Base-by-base conservation (phyloP, 2,329 filamentous ascomycete species). In the Sporothrix euskadiensis region DNA sequence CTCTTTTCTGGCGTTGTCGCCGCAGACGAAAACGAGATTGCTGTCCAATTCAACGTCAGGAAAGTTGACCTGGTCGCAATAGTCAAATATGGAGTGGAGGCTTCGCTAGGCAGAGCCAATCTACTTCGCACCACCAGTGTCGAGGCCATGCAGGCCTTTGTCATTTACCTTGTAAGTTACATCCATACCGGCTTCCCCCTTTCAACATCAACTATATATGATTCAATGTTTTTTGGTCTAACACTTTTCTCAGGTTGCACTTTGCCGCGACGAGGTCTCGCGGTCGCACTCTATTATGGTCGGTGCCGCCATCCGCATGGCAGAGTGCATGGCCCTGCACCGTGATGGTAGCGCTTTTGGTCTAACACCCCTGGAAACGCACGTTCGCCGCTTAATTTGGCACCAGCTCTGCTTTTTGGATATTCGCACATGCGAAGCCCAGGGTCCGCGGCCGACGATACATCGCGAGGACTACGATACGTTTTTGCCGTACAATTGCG, bases 321-420 rank as follows among this genome's bases (percentile, higher is more conserved):
- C 91, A 7, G 90, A 94, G 82, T 93, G 91, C 78, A 93, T 94
- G 90, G 91, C 91, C 1, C 82, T 94, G 22, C 90, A 94, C 78
- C 87, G 90, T 9, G 92, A 94, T 76, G 90, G 90, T 19, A 86
- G 88, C 59, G 85, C 86, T 10, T 93, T 92, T 77, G 88, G 87
- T 1, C 85, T 91, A 73, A 88, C 85, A 2, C 86, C 91, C 0
- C 82, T 93, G 2, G 91, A 94, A 77, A 90, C 89, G 0, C 91
- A 94, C 71, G 85, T 93, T 3, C 88, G 92, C 14, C 88, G 92
- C 4, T 82, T 94, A 54, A 85, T 94, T 47, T 94, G 92, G 92
- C 90, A 93, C 79, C 91, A 94, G 77, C 84, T 94, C 26, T 93
- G 91, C 80, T 92, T 92, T 79, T 84, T 94, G 9, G 92, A 94